These are phyloP conservation scores for Botrytis medusae DNA, from an alignment of 2,329 filamentous ascomycete species.

Conservation along the genomic window DNA sequence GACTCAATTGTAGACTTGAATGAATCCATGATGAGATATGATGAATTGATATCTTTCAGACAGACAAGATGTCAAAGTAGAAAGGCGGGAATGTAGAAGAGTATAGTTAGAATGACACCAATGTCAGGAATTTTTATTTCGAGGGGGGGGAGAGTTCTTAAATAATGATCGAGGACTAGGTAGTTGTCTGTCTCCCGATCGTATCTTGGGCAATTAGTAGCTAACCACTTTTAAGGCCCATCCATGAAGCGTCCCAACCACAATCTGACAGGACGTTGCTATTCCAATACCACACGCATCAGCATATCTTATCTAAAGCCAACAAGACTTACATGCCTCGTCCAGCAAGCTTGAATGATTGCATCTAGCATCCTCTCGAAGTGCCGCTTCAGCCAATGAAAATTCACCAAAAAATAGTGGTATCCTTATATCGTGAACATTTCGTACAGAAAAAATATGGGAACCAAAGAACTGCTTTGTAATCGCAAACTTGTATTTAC, in stretches of 20 bases:
- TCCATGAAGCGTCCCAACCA: neutral
- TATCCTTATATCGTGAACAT: neutral
- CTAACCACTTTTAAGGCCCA: neutral
- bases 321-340: neutral
- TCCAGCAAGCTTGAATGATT: neutral
- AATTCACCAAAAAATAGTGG: neutral
- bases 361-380: neutral
- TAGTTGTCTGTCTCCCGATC: neutral
- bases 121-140: neutral
- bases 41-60: neutral
- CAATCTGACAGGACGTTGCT: neutral
- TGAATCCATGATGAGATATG: neutral
- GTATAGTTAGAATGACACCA: neutral
- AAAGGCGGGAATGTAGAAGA: neutral
- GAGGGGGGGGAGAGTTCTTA: neutral
- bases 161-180: neutral
- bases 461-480: neutral
- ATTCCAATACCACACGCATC: neutral
- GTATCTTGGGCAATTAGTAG: neutral
- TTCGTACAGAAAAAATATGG: neutral
- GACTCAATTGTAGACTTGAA: conserved; percentile 2
- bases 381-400: neutral
- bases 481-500: neutral
- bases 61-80: neutral
- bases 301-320: neutral